Evolutionary conservation across 23 red algal genomes (phyloP).

Genomic region (Gracilaria domingensis): DNA sequence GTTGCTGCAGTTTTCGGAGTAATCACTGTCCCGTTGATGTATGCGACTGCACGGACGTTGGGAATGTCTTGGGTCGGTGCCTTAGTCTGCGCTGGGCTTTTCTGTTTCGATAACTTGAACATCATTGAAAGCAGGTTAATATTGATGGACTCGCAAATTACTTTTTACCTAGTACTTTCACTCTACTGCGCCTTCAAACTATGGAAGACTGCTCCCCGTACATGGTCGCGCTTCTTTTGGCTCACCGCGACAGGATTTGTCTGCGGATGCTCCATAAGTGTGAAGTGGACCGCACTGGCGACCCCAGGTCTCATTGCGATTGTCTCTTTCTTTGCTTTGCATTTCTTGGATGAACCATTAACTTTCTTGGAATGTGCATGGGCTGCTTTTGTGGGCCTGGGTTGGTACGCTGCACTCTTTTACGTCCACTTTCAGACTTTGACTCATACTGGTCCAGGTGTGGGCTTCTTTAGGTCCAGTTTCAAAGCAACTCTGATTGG

Average conservation of each 20-base stretch:
- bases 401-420: slow-evolving; percentile 72
- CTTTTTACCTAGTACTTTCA: slow-evolving; percentile 86
- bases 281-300: slow-evolving; percentile 95
- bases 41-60: slow-evolving; percentile 77
- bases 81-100: slow-evolving; percentile 71
- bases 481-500: slow-evolving; percentile 84
- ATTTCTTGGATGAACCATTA: slow-evolving; percentile 68
- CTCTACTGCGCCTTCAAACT: slow-evolving; percentile 82
- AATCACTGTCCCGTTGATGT: slow-evolving; percentile 84
- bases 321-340: slow-evolving; percentile 86
- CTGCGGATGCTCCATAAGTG: slow-evolving; percentile 80
- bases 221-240: slow-evolving; percentile 65
- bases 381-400: slow-evolving; percentile 66
- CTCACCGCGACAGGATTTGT: slow-evolving; percentile 80
- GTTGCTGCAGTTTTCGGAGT: slow-evolving; percentile 89
- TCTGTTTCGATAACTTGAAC: slow-evolving; percentile 80
- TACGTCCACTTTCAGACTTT: slow-evolving; percentile 90
- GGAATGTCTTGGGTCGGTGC: slow-evolving; percentile 65
- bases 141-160: slow-evolving; percentile 91
- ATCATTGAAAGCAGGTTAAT: slow-evolving; percentile 93
- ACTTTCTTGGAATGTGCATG: slow-evolving; percentile 80
- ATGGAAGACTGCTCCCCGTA: slow-evolving; percentile 74
- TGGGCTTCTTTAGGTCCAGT: slow-evolving; percentile 75
- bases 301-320: slow-evolving; percentile 88
- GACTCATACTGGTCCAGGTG: slow-evolving; percentile 81